Evolutionary conservation across 768 basidiomycete genomes (phyloP).

Genomic region (Serendipita sp.): DNA sequence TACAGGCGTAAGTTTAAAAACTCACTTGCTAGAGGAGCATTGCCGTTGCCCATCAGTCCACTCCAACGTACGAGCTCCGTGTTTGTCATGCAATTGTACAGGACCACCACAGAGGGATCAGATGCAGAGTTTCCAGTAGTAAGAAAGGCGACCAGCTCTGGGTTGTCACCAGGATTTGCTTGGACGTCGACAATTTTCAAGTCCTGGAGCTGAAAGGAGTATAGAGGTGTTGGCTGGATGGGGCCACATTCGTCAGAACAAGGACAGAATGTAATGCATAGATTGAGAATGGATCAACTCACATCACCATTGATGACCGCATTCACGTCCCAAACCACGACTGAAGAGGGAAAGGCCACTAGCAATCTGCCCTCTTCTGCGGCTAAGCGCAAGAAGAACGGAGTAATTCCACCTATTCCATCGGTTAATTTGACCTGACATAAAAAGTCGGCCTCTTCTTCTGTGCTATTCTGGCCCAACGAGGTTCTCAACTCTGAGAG

Average conservation of each 20-base stretch:
- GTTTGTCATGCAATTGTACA: slow-evolving; percentile 7
- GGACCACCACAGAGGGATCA: slow-evolving; percentile 9
- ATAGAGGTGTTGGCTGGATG: neutral
- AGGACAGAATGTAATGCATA: neutral
- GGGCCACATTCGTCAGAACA: neutral
- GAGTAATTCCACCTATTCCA: neutral
- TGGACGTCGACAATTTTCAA: slow-evolving; percentile 4
- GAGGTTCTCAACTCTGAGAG: neutral
- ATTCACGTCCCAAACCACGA: neutral
- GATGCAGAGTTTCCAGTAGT: slow-evolving; percentile 7
- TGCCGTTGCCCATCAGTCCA: slow-evolving; percentile 17
- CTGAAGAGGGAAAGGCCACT: neutral
- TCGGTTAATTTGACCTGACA: neutral
- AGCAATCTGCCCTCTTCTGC: neutral
- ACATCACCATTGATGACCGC: neutral
- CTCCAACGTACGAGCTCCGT: slow-evolving; percentile 10
- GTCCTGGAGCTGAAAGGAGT: neutral
- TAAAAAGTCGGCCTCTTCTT: neutral
- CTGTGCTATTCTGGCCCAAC: neutral
- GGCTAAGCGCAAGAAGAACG: neutral
- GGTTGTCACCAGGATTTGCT: slow-evolving; percentile 12
- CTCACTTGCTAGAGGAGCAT: slow-evolving; percentile 45
- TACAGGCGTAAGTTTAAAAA: slow-evolving; percentile 7
- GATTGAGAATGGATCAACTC: neutral
- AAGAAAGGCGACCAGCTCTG: slow-evolving; percentile 12